These are phyloP conservation scores for Emmonsiellopsis sp. DNA, from an alignment of 2,329 filamentous ascomycete genomes.

Conservation along the genomic window DNA sequence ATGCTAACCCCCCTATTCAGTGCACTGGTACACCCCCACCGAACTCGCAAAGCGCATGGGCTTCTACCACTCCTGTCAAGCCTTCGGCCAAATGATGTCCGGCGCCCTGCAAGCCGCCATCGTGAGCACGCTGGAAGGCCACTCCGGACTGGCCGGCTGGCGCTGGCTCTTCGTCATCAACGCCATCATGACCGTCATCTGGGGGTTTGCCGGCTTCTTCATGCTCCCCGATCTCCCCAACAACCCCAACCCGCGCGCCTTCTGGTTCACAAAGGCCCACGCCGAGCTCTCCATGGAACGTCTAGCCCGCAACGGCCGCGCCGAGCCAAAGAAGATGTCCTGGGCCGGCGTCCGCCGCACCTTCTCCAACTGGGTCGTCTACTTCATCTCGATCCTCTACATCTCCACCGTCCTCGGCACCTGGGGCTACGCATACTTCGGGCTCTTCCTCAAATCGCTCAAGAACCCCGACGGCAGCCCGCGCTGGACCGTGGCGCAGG, in stretches of 20 bases:
- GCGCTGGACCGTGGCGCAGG: not conserved
- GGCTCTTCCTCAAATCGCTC: not conserved
- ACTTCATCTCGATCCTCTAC: not conserved
- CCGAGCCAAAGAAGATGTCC: not conserved
- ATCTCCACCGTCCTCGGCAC: not conserved
- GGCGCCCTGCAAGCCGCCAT: constrained; percentile 25
- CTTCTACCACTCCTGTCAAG: constrained; percentile 24
- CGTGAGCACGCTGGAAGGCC: constrained; percentile 23
- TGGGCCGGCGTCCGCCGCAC: not conserved
- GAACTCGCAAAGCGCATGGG: constrained; percentile 26
- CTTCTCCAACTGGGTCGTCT: not conserved
- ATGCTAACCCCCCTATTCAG: not conserved
- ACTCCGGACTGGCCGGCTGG: constrained; percentile 25
- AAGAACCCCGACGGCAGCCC: not conserved
- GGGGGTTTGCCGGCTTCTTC: constrained; percentile 13
- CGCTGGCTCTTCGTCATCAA: constrained; percentile 32
- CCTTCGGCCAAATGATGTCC: constrained; percentile 23
- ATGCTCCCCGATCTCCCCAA: not conserved
- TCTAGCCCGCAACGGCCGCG: not conserved
- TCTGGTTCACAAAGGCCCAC: not conserved
- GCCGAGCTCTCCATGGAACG: not conserved
- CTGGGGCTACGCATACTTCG: not conserved
- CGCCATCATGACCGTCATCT: constrained; percentile 28
- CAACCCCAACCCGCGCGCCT: not conserved
- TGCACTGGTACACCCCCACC: constrained; percentile 31